Evolutionary conservation across 2,329 filamentous ascomycete genomes (phyloP), one percentile per base, ranked within the genome.

Genomic region (Coniochaeta hoffmannii): DNA sequence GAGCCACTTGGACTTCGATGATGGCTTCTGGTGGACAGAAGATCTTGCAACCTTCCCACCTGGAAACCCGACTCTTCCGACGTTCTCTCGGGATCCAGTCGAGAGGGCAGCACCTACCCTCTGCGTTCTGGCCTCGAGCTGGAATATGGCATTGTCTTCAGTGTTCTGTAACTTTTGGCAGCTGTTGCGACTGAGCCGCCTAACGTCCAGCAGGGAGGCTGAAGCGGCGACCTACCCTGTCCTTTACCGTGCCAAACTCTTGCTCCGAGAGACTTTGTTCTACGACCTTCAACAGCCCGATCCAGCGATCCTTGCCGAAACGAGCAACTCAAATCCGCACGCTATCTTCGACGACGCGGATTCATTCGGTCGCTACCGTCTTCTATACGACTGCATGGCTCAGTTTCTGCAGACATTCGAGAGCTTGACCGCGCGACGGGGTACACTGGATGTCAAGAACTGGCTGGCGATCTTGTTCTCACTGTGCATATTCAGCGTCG

Each of bases 21-120:
- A 83, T 59, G 73, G 72, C 1, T 83, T 83, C 61, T 83, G 80
- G 80, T 80, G 78, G 76, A 78, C 75, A 15, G 78, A 80, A 50
- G 75, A 80, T 58, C 65, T 78, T 24, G 73, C 73, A 8, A 70
- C 63, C 49, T 58, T 73, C 34, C 69, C 73, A 11, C 69, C 70
- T 28, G 60, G 66, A 1, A 75, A 74, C 50, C 70, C 71, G 4
- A 67, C 70, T 4, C 57, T 69, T 10, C 67, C 73, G 3, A 68
- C 65, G 2, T 76, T 73, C 60, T 66, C 66, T 15, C 69, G 68
- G 56, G 71, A 75, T 2, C 63, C 70, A 2, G 63, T 70, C 11
- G 69, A 73, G 12, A 69, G 72, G 28, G 67, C 76, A 7, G 77
- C 80, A 0, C 78, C 79, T 0, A 70, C 80, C 2, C 66, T 84